Conservation (phyloP, 2,329 filamentous ascomycete species). For the Gaeumannomyces sp. region DNA sequence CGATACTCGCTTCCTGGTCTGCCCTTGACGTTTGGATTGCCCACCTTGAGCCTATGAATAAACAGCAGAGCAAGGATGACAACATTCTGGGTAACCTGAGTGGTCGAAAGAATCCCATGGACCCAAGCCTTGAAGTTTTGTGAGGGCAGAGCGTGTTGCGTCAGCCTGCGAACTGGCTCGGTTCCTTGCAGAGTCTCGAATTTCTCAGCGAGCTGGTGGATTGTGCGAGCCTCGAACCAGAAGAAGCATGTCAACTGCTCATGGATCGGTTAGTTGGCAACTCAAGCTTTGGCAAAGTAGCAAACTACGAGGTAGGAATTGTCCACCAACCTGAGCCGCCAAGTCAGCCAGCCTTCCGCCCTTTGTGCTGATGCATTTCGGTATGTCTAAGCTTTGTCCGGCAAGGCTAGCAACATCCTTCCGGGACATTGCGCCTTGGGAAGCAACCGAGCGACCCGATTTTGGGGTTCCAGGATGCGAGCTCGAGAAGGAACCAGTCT, state of each 20-base stretch:
- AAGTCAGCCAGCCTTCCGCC: constrained; percentile 77
- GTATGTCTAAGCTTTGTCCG: constrained; percentile 62
- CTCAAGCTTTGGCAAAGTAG: constrained; percentile 11
- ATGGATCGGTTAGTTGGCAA: not conserved
- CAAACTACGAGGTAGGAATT: not conserved
- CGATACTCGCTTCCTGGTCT: constrained; percentile 91
- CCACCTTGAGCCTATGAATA: constrained; percentile 86
- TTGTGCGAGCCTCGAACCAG: constrained; percentile 90
- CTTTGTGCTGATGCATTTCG: constrained; percentile 65
- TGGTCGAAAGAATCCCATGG: constrained; percentile 81
- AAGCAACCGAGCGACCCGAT: constrained; percentile 22
- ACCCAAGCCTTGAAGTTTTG: constrained; percentile 91
- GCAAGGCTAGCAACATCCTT: constrained; percentile 28
- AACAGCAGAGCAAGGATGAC: constrained; percentile 85
- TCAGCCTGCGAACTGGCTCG: constrained; percentile 46
- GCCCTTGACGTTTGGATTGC: constrained; percentile 82
- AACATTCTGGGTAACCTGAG: constrained; percentile 94
- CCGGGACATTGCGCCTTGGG: constrained; percentile 24
- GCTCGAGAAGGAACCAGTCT: constrained; percentile 26
- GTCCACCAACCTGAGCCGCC: constrained; percentile 64
- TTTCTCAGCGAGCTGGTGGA: constrained; percentile 68
- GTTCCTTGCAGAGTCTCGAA: constrained; percentile 36
- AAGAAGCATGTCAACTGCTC: constrained; percentile 86
- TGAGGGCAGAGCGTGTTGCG: constrained; percentile 67
- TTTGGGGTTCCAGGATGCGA: constrained; percentile 33